Evolutionary conservation across 768 basidiomycete species (phyloP), one percentile per base, ranked within the genome.

Genomic region (Suillus weaverae): DNA sequence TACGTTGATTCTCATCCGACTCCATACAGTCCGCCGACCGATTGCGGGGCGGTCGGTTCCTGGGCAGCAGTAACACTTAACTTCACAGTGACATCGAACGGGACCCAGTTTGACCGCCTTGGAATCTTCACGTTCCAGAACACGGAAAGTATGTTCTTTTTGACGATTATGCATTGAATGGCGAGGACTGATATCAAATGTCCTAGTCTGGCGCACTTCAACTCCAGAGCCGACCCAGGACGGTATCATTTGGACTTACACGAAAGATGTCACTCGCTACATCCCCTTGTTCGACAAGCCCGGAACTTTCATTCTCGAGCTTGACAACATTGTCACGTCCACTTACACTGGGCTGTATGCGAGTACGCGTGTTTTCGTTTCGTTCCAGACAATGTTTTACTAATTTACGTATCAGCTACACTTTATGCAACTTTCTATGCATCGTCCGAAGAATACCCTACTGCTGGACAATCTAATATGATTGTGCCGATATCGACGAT

Each of bases 51-150:
- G 4, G 78, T 83, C 26, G 90, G 91, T 2, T 85, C 88, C 5
- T 93, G 91, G 91, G 84, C 89, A 8, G 90, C 85, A 0, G 81
- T 93, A 38, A 89, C 86, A 10, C 78, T 92, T 41, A 92, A 92
- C 72, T 87, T 91, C 68, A 92, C 91, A 0, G 89, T 89, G 22
- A 89, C 89, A 3, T 87, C 86, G 62, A 92, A 91, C 62, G 91
- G 91, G 53, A 89, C 88, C 8, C 90, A 91, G 71, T 91, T 84
- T 64, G 90, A 91, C 70, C 84, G 90, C 16, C 79, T 91, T 7
- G 89, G 84, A 2, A 83, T 87, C 18, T 89, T 94, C 69, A 89
- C 89, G 6, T 88, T 92, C 71, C 86, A 90, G 38, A 87, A 91
- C 70, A 89, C 90, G 8, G 91, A 92, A 74, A 90, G 89, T 90